These are phyloP conservation scores for Elaeis guineensis DNA, from an alignment of 176 grass and related monocot species.

Conservation along the genomic window DNA sequence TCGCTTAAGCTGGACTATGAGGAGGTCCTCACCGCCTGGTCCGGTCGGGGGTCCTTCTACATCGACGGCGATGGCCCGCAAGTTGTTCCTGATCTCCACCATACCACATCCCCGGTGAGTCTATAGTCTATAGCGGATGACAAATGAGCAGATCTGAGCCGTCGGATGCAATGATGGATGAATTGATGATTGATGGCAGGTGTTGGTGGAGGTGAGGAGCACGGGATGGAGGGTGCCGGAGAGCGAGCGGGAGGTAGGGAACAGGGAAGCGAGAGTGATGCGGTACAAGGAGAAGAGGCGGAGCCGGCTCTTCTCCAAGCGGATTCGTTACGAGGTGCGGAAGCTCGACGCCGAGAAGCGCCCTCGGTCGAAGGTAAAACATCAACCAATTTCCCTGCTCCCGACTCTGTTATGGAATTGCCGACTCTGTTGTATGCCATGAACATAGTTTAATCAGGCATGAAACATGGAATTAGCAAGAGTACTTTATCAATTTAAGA, in stretches of 20 bases:
- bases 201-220: slow-evolving; percentile 50
- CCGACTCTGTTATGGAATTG: too few relatives aligned
- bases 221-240: slow-evolving; percentile 20
- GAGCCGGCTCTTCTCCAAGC: slow-evolving; percentile 61
- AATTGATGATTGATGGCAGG: slow-evolving; percentile 19
- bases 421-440: too few relatives aligned
- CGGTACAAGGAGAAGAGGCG: slow-evolving; percentile 88
- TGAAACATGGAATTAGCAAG: too few relatives aligned
- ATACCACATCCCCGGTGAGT: slow-evolving; percentile 22
- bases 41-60: slow-evolving; percentile 68
- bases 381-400: too few relatives aligned
- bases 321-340: slow-evolving; percentile 91
- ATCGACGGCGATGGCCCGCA: slow-evolving; percentile 34
- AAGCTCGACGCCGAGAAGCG: slow-evolving; percentile 83
- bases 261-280: slow-evolving; percentile 43
- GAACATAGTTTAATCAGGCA: too few relatives aligned
- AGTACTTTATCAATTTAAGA: too few relatives aligned
- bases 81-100: slow-evolving; percentile 31
- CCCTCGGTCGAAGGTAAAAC: slow-evolving; percentile 71
- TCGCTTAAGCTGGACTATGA: slow-evolving; percentile 81
- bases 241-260: slow-evolving; percentile 9
- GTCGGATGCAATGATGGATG: not conserved
- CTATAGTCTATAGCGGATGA: too few relatives aligned
- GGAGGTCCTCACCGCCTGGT: slow-evolving; percentile 76
- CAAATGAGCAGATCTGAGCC: not conserved